These are phyloP conservation scores for Monosporozyma unispora DNA, from an alignment of 805 yeast genomes.

Conservation along the genomic window DNA sequence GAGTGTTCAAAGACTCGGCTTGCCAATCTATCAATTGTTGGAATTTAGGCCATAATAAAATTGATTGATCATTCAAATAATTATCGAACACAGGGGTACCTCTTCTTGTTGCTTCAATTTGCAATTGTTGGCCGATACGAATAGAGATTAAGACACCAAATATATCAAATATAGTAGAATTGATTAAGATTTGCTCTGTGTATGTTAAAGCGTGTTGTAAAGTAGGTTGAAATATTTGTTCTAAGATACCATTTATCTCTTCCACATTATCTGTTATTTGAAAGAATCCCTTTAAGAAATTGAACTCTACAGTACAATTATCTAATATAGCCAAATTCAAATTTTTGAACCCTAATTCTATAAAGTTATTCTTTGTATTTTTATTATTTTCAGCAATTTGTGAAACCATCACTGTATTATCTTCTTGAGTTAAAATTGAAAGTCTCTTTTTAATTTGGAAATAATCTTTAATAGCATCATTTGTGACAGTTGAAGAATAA, in stretches of 20 bases:
- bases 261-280: slow-evolving; percentile 34
- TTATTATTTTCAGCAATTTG: slow-evolving; percentile 74
- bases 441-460: slow-evolving; percentile 49
- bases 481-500: slow-evolving; percentile 10
- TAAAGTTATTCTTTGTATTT: slow-evolving; percentile 53
- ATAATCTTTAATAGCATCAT: slow-evolving; percentile 41
- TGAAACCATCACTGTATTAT: slow-evolving; percentile 62
- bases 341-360: slow-evolving; percentile 66
- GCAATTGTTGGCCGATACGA: slow-evolving; percentile 56
- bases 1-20: slow-evolving; percentile 59
- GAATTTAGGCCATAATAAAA: slow-evolving; percentile 79
- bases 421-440: slow-evolving; percentile 45
- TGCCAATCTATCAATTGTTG: slow-evolving; percentile 69
- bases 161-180: slow-evolving; percentile 47
- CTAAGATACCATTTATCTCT: slow-evolving; percentile 39
- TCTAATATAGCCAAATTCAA: slow-evolving; percentile 67
- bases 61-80: slow-evolving; percentile 55
- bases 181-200: slow-evolving; percentile 32
- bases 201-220: slow-evolving; percentile 42
- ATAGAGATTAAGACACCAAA: slow-evolving; percentile 73
- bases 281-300: slow-evolving; percentile 66
- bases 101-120: slow-evolving; percentile 57
- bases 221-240: slow-evolving; percentile 45
- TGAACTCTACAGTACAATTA: slow-evolving; percentile 67
- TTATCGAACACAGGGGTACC: slow-evolving; percentile 60